Evolutionary conservation across 2,329 filamentous ascomycete species (phyloP), one percentile per base, ranked within the genome.

Genomic region (Stagonosporopsis vannaccii): DNA sequence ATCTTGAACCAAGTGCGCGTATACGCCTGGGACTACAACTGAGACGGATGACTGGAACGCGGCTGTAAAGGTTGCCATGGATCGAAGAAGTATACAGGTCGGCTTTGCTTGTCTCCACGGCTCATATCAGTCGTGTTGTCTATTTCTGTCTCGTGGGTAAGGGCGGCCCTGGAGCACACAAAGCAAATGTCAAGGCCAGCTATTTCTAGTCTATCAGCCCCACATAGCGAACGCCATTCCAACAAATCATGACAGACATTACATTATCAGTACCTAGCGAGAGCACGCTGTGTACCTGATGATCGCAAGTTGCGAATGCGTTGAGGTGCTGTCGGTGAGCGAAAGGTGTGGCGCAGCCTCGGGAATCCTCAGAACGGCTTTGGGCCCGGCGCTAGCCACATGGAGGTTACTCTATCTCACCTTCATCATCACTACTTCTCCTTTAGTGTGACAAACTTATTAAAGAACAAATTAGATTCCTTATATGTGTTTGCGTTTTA

Each of bases 321-420:
- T 36, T 15, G 28, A 35, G 35, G 28, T 20, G 35, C n/a, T 41
- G 53, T 56, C 53, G 46, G 53, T 56, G 53, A 56, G 46, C 53
- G 53, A 56, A 26, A 46, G 36, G 13, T 44, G 53, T 42, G 53
- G 53, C 53, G 53, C 41, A 56, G 53, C 23, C n/a, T 36, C 53
- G 42, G 53, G 42, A 5, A 37, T 12, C 36, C 30, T 32, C 13
- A 32, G 30, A 42, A 47, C n/a, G 7, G 19, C 19, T n/a, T n/a
- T 28, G 28, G 19, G 8, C 22, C 41, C 41, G 33, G 26, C 46
- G n/a, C n/a, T n/a, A n/a, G n/a, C n/a, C n/a, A n/a, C n/a, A n/a
- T n/a, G n/a, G n/a, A n/a, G n/a, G n/a, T n/a, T n/a, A n/a, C n/a
- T n/a, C n/a, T n/a, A n/a, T n/a, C n/a, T n/a, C n/a, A n/a, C n/a